Conservation (phyloP, 2,329 filamentous ascomycete species). For the Chalaropsis thielavioides region DNA sequence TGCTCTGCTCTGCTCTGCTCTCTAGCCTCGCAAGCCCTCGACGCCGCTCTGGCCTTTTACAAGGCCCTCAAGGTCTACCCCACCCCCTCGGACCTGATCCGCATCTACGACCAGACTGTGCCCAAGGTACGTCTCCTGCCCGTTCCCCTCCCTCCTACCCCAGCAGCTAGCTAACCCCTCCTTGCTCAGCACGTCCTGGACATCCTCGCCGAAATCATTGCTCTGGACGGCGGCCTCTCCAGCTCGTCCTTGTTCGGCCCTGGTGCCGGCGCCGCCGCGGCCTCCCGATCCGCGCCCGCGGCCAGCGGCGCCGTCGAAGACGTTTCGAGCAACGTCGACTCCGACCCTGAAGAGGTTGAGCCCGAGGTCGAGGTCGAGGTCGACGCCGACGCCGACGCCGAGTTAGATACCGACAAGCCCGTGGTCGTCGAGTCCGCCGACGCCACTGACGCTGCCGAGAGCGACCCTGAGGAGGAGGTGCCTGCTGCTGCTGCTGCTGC, state of each 20-base stretch:
- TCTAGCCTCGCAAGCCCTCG: conserved; percentile 52
- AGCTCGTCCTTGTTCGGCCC: conserved; percentile 30
- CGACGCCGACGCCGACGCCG: neutral
- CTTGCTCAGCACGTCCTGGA: conserved; percentile 65
- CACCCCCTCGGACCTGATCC: conserved; percentile 78
- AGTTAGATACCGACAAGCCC: conserved; percentile 3
- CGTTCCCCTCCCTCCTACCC: neutral
- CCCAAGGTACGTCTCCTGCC: conserved; percentile 53
- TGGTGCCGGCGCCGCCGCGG: conserved; percentile 20
- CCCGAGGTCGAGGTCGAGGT: neutral
- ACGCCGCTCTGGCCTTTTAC: conserved; percentile 92
- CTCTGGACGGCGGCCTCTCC: conserved; percentile 63
- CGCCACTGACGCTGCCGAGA: neutral
- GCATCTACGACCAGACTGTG: conserved; percentile 97
- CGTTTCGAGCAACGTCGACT: conserved; percentile 20
- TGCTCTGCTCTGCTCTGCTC: neutral
- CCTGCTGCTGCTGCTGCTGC: conserved; percentile 1
- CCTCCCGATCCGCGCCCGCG: conserved; percentile 22
- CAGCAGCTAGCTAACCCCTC: neutral
- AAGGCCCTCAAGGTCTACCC: conserved; percentile 98
- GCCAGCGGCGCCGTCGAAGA: conserved; percentile 40
- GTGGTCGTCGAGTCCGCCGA: neutral
- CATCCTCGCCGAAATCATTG: conserved; percentile 95
- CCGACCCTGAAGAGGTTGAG: conserved; percentile 19
- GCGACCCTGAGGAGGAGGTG: neutral